Base-by-base conservation (phyloP, 108 stramenopile species). In the Fragilaria crotonensis region DNA sequence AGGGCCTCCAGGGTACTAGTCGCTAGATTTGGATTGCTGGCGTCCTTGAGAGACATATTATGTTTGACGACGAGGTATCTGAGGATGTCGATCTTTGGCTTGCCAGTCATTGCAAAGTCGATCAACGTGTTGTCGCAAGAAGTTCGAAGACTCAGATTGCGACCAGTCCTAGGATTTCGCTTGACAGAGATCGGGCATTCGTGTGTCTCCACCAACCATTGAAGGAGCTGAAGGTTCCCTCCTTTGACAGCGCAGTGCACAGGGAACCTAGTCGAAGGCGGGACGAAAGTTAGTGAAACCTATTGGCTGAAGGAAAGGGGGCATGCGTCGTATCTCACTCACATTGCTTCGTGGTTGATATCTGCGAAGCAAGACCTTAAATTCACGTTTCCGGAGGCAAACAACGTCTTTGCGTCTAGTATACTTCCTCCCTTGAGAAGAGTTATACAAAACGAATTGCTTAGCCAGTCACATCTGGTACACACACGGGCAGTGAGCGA, bases 181-280 rank as follows among this genome's bases (percentile, higher is more conserved):
- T 41, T 46, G 18, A 66, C 64, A n/a, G 61, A 62, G n/a, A 84
- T 36, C n/a, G 88, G 88, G 50, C 88, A 90, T 30, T 54, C 64
- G 28, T 84, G 72, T 25, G 68, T 70, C 11, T 90, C 89, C 4
- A 90, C 77, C 23, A 90, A 65, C 89, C 89, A 90, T 52, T 75
- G 62, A 17, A 90, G 64, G 0, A 83, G 52, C n/a, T 75, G 62
- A 17, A 84, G 57, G n/a, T 70, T 75, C 20, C 79, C 73, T 17
- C 89, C 89, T 48, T 78, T 57, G 18, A 80, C 77, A 17, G 85
- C 85, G 48, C 77, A 78, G 59, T 90, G 89, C 33, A 90, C 67
- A 18, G 89, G 89, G 48, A 84, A 80, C 76, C 75, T 73, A 23
- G 26, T 27, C 36, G 14, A 41, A 41, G 11, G 14, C 36, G 14